Percentiles rank a stretch among this genome's conserved stretches.
phyloP scores from a whole-genome alignment of 2,329 filamentous ascomycete species.

The Colletotrichum agaves region DNA sequence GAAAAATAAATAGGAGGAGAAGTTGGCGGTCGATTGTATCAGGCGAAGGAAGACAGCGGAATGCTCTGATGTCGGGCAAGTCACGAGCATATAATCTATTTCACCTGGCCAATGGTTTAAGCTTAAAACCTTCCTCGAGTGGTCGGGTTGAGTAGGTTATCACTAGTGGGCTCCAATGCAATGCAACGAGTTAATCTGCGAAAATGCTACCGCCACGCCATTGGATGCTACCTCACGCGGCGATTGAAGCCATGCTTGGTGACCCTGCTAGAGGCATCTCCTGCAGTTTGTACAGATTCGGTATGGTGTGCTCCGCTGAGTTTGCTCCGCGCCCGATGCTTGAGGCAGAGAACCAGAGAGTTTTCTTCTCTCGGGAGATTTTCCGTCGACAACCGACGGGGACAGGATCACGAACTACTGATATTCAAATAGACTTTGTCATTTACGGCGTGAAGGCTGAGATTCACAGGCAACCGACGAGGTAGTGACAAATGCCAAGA shows the following conservation, averaged over 20 bases:
- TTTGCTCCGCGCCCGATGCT: too few relatives aligned
- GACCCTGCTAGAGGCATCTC: not conserved
- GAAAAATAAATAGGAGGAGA: too few relatives aligned
- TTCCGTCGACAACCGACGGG: too few relatives aligned
- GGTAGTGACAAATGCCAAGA: constrained; percentile 19
- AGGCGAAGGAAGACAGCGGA: too few relatives aligned
- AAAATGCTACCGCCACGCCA: not conserved
- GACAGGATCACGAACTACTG: too few relatives aligned
- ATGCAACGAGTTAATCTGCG: constrained; percentile 24
- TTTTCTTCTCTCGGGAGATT: too few relatives aligned
- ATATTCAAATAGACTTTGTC: too few relatives aligned
- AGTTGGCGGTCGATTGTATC: too few relatives aligned
- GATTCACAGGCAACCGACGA: not conserved
- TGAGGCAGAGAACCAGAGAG: too few relatives aligned
- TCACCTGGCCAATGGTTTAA: constrained; percentile 35
- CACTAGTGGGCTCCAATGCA: too few relatives aligned
- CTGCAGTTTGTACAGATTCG: not conserved
- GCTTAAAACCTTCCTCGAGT: constrained; percentile 25
- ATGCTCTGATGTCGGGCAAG: not conserved
- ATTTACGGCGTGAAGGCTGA: too few relatives aligned
- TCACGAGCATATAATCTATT: constrained; percentile 21
- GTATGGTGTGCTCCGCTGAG: too few relatives aligned
- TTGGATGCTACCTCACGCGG: constrained; percentile 9
- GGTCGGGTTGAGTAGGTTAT: not conserved
- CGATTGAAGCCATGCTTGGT: not conserved